Evolutionary conservation across 2,329 filamentous ascomycete species (phyloP), one percentile per base, ranked within the genome.

Genomic region (Arachnomyces sp.): DNA sequence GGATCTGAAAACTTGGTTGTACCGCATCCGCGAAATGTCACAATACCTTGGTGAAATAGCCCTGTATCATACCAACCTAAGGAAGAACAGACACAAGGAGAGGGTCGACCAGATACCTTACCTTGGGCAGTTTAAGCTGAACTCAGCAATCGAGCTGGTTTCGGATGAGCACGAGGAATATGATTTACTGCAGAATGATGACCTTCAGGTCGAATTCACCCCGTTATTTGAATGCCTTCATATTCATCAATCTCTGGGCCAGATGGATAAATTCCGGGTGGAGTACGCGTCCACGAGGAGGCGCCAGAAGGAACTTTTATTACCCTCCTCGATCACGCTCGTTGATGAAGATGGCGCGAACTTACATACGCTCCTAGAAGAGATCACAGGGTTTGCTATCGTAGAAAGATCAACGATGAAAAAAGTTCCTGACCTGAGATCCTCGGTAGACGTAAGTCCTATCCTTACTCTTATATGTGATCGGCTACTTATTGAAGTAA

Each of bases 1-100:
- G 2, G 92, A 98, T 63, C 67, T 98, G 40, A 96, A 96, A 57
- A 95, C 88, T 1, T 98, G 92, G 92, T 72, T 98, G 7, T 98
- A 84, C 56, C 81, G 86, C 15, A 94, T 98, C 47, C 81, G 92
- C 53, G 92, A 98, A 62, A 94, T 88, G 13, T 95, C 92, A 1
- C 90, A 95, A 52, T 95, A 94, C 48, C 68, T 98, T 6, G 92
- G 92, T 3, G 92, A 98, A 60, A 86, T 98, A 5, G 89, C 92
- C 3, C 93, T 98, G 58, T 96, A 93, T 56, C 88, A 96, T 56
- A 98, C 92, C 0, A 84, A 95, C 53, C 77, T 93, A 58, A 79
- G 92, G 33, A 77, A 90, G 47, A 77, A 79, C 16, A 77, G 90
- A 37, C 87, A 94, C 55, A 84, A 88, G 57, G 82, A 93, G 54